Conservation (phyloP, 2,329 filamentous ascomycete species). For the Nigrospora sphaerica region DNA sequence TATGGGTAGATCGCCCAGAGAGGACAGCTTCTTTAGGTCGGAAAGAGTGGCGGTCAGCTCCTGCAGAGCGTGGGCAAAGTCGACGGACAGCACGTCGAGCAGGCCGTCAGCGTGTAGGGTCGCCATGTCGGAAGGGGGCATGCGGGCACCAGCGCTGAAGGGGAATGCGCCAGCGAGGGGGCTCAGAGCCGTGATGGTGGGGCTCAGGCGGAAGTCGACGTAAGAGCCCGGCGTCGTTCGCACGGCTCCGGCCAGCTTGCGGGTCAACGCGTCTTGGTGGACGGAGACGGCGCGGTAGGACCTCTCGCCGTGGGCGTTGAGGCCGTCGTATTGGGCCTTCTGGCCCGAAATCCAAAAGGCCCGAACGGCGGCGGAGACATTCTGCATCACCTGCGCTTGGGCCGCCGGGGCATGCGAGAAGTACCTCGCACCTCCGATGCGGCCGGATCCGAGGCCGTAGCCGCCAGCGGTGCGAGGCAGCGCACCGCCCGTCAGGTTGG, state of each 20-base stretch:
- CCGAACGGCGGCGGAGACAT: slow-evolving; percentile 88
- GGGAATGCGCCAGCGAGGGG: slow-evolving; percentile 55
- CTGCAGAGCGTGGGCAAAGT: slow-evolving; percentile 82
- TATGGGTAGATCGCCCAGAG: slow-evolving; percentile 78
- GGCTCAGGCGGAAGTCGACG: slow-evolving; percentile 82
- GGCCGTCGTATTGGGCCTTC: slow-evolving; percentile 79
- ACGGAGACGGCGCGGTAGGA: slow-evolving; percentile 71
- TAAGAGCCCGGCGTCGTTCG: slow-evolving; percentile 64
- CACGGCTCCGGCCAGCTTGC: slow-evolving; percentile 55
- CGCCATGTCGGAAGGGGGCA: slow-evolving; percentile 35
- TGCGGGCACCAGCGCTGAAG: slow-evolving; percentile 30
- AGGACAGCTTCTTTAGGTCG: slow-evolving; percentile 71
- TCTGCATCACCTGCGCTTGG: slow-evolving; percentile 85
- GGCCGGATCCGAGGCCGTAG: slow-evolving; percentile 69
- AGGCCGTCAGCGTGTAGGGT: slow-evolving; percentile 78
- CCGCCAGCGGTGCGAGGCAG: slow-evolving; percentile 81
- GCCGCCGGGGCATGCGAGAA: slow-evolving; percentile 84
- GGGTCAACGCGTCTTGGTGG: slow-evolving; percentile 65
- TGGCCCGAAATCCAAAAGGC: slow-evolving; percentile 90
- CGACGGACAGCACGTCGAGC: slow-evolving; percentile 74
- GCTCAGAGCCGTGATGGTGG: slow-evolving; percentile 82
- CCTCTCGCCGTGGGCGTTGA: slow-evolving; percentile 66
- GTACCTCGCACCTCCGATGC: slow-evolving; percentile 67
- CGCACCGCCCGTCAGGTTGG: slow-evolving; percentile 84
- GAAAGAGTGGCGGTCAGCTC: slow-evolving; percentile 73